Percentiles rank a stretch among this genome's conserved stretches.
Conservation (phyloP, 2,329 filamentous ascomycete species). For the Neonectria coccinea region DNA sequence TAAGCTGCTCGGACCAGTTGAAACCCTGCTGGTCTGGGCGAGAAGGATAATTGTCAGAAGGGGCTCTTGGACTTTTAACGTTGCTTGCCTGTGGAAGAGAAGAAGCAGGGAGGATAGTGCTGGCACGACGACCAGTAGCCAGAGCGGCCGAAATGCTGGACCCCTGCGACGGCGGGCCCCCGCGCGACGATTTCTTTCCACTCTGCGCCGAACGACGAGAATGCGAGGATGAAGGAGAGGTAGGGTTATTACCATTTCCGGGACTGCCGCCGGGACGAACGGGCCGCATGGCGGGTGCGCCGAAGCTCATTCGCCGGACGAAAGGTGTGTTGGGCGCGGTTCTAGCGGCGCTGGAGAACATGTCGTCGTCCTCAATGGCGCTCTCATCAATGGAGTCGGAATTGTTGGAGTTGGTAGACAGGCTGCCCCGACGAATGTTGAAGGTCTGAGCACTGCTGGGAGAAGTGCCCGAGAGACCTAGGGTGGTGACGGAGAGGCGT, state of each 20-base stretch:
- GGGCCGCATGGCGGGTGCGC: slow-evolving; percentile 78
- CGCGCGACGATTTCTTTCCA: slow-evolving; percentile 48
- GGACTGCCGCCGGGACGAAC: slow-evolving; percentile 67
- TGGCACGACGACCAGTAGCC: slow-evolving; percentile 53
- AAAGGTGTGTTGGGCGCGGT: slow-evolving; percentile 79
- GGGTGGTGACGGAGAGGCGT: slow-evolving; percentile 78
- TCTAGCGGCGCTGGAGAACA: slow-evolving; percentile 60
- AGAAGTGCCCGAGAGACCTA: slow-evolving; percentile 78
- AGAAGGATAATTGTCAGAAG: slow-evolving; percentile 73
- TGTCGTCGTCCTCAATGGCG: slow-evolving; percentile 77
- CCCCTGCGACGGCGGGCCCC: slow-evolving; percentile 42
- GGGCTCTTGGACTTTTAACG: slow-evolving; percentile 65
- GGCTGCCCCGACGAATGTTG: slow-evolving; percentile 71
- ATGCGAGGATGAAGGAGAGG: slow-evolving; percentile 52
- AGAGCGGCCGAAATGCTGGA: slow-evolving; percentile 50
- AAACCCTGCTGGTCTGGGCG: slow-evolving; percentile 86
- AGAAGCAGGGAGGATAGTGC: slow-evolving; percentile 48
- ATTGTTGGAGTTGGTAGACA: slow-evolving; percentile 71
- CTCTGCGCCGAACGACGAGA: slow-evolving; percentile 49
- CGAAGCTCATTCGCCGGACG: slow-evolving; percentile 88
- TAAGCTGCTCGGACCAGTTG: slow-evolving; percentile 97
- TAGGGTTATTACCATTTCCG: slow-evolving; percentile 71
- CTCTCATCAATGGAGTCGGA: slow-evolving; percentile 77
- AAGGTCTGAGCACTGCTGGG: slow-evolving; percentile 67
- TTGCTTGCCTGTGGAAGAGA: slow-evolving; percentile 68